These are phyloP conservation scores for Trypanosoma cruzi DNA, from an alignment of 208 protist species.

Conservation along the genomic window DNA sequence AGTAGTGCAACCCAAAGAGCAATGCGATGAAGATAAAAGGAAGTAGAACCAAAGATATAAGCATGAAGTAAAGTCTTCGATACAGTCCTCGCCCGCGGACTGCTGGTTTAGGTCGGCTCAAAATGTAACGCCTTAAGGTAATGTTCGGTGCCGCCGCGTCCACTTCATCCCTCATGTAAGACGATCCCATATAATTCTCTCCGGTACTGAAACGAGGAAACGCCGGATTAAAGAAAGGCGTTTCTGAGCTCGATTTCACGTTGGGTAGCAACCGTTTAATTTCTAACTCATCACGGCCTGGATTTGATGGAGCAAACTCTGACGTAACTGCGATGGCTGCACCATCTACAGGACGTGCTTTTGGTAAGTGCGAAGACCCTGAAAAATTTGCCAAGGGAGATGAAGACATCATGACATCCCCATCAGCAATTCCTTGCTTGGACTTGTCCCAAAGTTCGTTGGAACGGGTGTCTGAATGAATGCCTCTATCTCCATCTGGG, in stretches of 20 bases:
- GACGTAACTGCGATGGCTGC: not conserved
- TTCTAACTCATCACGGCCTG: not conserved
- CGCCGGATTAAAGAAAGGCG: not conserved
- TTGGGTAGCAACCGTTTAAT: not conserved
- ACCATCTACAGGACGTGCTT: not conserved
- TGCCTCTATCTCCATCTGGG: not conserved
- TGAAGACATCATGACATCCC: not conserved
- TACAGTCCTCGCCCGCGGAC: not conserved
- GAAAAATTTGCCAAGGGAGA: not conserved
- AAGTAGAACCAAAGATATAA: conserved; percentile 14
- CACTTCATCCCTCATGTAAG: not conserved
- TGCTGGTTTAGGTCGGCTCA: not conserved
- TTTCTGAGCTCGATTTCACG: not conserved
- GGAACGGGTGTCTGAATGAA: not conserved
- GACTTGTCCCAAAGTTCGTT: not conserved
- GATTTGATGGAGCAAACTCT: not conserved
- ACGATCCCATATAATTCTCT: no score
- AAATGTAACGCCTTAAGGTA: conserved; percentile 4
- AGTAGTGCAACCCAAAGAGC: conserved; percentile 51
- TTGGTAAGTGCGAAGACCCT: not conserved
- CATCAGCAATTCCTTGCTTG: not conserved
- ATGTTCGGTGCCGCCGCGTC: not conserved
- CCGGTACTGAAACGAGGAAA: not conserved
- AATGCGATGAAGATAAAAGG: conserved; percentile 30
- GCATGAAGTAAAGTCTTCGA: not conserved